Percentiles rank a stretch among this genome's conserved stretches.
phyloP scores from a whole-genome alignment of 169 alveolate species.

The Plasmodium relictum region DNA sequence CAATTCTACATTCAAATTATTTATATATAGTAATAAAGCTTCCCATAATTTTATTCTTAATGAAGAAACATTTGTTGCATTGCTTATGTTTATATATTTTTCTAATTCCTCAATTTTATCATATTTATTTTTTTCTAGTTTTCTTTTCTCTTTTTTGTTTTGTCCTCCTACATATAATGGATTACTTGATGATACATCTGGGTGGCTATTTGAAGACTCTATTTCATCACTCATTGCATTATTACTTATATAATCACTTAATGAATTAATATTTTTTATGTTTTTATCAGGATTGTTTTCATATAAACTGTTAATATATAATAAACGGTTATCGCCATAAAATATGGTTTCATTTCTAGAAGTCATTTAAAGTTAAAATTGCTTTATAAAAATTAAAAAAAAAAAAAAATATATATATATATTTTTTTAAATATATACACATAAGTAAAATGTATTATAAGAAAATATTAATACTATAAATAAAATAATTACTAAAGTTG shows the following conservation, averaged over 20 bases:
- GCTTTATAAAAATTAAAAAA: background rate
- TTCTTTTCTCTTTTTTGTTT: conserved; percentile 8
- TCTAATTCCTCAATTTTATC: conserved; percentile 44
- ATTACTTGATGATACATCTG: background rate
- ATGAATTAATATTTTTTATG: conserved; percentile 3
- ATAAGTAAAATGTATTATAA: background rate
- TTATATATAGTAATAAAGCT: conserved; percentile 55
- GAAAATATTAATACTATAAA: no score
- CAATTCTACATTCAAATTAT: conserved; percentile 51
- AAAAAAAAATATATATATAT: no score
- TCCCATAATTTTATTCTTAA: conserved; percentile 76
- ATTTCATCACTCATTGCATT: conserved; percentile 21
- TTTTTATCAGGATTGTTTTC: conserved; percentile 34
- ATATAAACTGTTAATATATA: conserved; percentile 8
- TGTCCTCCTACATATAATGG: background rate
- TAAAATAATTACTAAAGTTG: no score
- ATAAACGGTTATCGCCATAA: conserved; percentile 29
- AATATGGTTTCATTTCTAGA: conserved; percentile 33
- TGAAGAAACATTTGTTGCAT: conserved; percentile 65
- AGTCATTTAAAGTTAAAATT: conserved; percentile 13
- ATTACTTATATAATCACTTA: conserved; percentile 33
- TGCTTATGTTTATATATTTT: conserved; percentile 49
- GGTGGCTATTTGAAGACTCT: background rate
- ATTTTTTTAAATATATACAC: background rate
- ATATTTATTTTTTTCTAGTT: conserved; percentile 36